Conservation (phyloP, 2,329 filamentous ascomycete species). For the Chaetothyriales sp. region DNA sequence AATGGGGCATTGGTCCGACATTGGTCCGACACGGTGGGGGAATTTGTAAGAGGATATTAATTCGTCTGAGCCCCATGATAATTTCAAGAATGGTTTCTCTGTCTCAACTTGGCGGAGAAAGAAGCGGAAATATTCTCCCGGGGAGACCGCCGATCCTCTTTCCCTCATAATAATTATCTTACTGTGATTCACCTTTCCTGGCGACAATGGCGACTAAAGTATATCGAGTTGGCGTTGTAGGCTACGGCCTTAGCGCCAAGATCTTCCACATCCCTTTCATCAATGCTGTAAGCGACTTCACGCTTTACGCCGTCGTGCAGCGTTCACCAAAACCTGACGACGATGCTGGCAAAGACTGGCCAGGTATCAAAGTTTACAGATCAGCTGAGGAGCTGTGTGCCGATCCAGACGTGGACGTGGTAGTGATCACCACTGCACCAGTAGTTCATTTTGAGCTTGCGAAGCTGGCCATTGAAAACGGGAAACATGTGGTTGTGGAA, state of each 20-base stretch:
- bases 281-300: constrained; percentile 47
- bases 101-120: no score
- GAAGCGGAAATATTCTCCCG: no score
- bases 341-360: constrained; percentile 57
- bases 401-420: constrained; percentile 53
- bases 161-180: no score
- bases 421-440: constrained; percentile 59
- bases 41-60: no score
- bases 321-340: constrained; percentile 50
- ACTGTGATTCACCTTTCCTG: no score
- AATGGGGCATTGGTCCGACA: no score
- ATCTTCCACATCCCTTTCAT: constrained; percentile 77
- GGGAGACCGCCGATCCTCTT: no score
- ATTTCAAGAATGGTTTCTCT: no score
- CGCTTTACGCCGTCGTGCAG: constrained; percentile 63
- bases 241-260: constrained; percentile 55
- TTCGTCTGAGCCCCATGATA: no score
- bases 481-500: constrained; percentile 68
- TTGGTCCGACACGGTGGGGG: no score
- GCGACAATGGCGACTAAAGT: not conserved
- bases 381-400: constrained; percentile 49
- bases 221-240: constrained; percentile 46
- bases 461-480: constrained; percentile 50
- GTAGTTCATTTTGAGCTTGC: constrained; percentile 55
- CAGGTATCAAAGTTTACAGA: constrained; percentile 50